Evolutionary conservation across 225 moss, liverwort and hornwort genomes (phyloP).

Genomic region (Bryum argenteum): DNA sequence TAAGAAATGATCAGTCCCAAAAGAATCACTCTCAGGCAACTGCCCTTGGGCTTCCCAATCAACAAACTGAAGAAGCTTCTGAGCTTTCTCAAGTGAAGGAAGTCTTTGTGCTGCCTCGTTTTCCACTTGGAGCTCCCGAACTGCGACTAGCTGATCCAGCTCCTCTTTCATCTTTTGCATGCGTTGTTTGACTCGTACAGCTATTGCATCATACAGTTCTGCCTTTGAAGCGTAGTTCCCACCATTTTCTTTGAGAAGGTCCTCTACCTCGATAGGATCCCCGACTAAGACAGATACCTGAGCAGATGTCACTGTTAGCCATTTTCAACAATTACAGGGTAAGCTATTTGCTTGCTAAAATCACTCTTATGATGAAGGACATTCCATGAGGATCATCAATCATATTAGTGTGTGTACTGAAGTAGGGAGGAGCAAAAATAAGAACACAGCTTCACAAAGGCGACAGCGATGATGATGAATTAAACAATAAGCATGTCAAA

Average conservation of each 20-base stretch:
- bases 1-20: slow-evolving; percentile 29
- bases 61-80: slow-evolving; percentile 73
- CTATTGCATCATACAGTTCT: slow-evolving; percentile 87
- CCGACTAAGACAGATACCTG: slow-evolving; percentile 89
- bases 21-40: slow-evolving; percentile 51
- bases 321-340: not conserved
- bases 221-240: slow-evolving; percentile 62
- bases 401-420: not conserved
- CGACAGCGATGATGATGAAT: not conserved
- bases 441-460: not conserved
- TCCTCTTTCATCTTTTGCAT: slow-evolving; percentile 84
- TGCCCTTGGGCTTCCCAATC: slow-evolving; percentile 96
- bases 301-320: slow-evolving; percentile 7
- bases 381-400: not conserved
- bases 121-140: slow-evolving; percentile 41
- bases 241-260: slow-evolving; percentile 61
- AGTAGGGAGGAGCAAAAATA: not conserved
- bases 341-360: not conserved
- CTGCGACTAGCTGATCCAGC: slow-evolving; percentile 68
- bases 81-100: slow-evolving; percentile 60
- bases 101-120: slow-evolving; percentile 42
- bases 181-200: slow-evolving; percentile 71
- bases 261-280: slow-evolving; percentile 83
- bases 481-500: not conserved
- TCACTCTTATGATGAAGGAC: not conserved